Evolutionary conservation across 2,329 filamentous ascomycete species (phyloP), one percentile per base, ranked within the genome.

Genomic region (Diaporthe nobilis): DNA sequence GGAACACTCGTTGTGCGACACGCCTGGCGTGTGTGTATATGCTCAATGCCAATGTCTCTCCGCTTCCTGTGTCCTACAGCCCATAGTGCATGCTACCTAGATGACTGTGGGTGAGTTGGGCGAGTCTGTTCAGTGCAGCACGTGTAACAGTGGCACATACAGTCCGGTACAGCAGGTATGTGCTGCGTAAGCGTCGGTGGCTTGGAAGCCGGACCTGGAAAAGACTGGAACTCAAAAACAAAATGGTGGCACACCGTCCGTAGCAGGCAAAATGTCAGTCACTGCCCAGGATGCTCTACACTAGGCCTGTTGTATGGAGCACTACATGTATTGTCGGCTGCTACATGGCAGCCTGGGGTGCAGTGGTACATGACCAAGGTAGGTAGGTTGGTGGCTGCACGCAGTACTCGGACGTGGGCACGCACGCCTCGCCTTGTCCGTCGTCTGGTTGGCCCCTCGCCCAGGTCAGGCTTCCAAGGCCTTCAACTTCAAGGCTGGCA

Each of bases 211-310:
- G 58, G 57, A 61, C 44, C 17, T 63, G 70, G 68, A 49, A 39
- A 61, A 42, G 58, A 68, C 71, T 57, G 70, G 70, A 73, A 60
- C 74, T 73, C 70, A 67, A 72, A 75, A 71, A 51, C 55, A 73
- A 49, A 44, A 60, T 63, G 73, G 73, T 75, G 73, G 55, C 68
- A 75, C 73, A 75, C 73, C 57, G 47, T 71, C 63, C 58, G 63
- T 51, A 72, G 37, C 42, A 53, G 53, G 25, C 53, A 58, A 57
- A 58, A 47, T 65, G 60, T 47, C 39, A 47, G 42, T 68, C 44
- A 67, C 22, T 67, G n/a, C 28, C 31, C 47, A 67, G 44, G 63
- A 51, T 49, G 44, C 31, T 25, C 31, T 31, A 31, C 31, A 31
- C 20, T 37, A 31, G 60, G 28, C 28, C 28, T 9, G 60, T 63